Evolutionary conservation across 2,329 filamentous ascomycete genomes (phyloP), one percentile per base, ranked within the genome.

Genomic region (Gnomoniopsis sp.): DNA sequence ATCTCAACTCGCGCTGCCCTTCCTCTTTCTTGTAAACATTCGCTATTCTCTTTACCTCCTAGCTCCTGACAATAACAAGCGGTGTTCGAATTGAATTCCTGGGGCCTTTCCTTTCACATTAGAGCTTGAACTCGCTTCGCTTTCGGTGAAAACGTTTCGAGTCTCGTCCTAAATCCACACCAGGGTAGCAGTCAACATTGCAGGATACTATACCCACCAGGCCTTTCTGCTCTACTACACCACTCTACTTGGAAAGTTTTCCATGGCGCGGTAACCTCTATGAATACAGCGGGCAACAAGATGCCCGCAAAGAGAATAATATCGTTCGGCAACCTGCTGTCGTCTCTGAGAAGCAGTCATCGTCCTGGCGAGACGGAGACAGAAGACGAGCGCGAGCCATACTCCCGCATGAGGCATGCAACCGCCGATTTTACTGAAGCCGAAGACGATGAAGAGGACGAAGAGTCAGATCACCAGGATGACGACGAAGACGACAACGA

Each of bases 391-490:
- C 33, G 65, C 67, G 34, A 64, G 57, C 55, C 71, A 33, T 75
- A 77, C 61, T 67, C 66, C 43, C 70, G 70, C 54, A 73, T 73
- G 53, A 76, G 78, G 62, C 81, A 84, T 70, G 84, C 85, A 57
- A 84, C 82, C 2, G 85, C 85, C 60, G 85, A 88, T 69, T 88
- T 87, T 64, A 87, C 84, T 50, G 85, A 87, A 67, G 82, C 79
- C 41, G 84, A 87, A 59, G 82, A 86, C 54, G 80, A 79, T 49
- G 75, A 75, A 3, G 78, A 77, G 14, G 66, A 73, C 44, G 71
- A 75, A 51, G 73, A 71, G 11, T 77, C 76, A 19, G 72, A 74
- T 30, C 71, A 74, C 34, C 70, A 72, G 12, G 77, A 75, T 23
- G 71, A 52, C 21, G n/a, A 41, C 33, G 33, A 51, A n/a, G 71